Base-by-base conservation (phyloP, 1,284 basidiomycete species). In the Microbotryomycetes sp. region DNA sequence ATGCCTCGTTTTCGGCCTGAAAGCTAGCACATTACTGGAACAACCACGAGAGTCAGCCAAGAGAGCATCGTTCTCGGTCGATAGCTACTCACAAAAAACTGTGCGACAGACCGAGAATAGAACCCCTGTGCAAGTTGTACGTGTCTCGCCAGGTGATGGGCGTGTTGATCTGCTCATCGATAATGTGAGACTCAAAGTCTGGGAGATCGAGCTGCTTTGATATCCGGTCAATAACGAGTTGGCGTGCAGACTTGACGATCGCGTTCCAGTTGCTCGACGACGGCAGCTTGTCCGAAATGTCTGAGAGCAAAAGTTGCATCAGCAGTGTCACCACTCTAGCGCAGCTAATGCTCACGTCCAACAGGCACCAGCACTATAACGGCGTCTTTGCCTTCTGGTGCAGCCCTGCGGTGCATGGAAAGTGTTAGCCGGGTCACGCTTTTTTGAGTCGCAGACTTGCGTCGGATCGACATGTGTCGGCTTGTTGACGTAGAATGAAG, bases 401-500 rank as follows among this genome's bases (percentile, higher is more conserved):
- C 75, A 23, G 76, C 76, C 65, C 68, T 45, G 53, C 5, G 4
- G 23, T 4, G 15, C 18, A 45, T 13, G 27, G 16, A 18, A 11
- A 9, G 18, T 9, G 11, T 18, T 9, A 41, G 35, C 9, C 35
- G 11, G 18, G 35, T 11, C 35, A 9, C 18, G 35, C 35, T 11
- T 41, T 9, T 41, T 23, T 6, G n/a, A 49, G 5, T 4, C 24
- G 5, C 21, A 13, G 31, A 5, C 64, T 26, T 4, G 62, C 64
- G 61, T 61, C 13, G 70, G 62, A 46, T 72, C 70, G 28, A 68
- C 61, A 9, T 77, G 71, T 4, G 78, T 77, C 3, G 79, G 79
- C 1, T 80, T 79, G 64, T 81, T 80, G 70, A 81, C 78, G 72
- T 81, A 81, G 73, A 81, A 81, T 13, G 76, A 78, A 1, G 80